These are phyloP conservation scores for Termitomyces sp. DNA, from an alignment of 768 basidiomycete genomes.

Conservation along the genomic window DNA sequence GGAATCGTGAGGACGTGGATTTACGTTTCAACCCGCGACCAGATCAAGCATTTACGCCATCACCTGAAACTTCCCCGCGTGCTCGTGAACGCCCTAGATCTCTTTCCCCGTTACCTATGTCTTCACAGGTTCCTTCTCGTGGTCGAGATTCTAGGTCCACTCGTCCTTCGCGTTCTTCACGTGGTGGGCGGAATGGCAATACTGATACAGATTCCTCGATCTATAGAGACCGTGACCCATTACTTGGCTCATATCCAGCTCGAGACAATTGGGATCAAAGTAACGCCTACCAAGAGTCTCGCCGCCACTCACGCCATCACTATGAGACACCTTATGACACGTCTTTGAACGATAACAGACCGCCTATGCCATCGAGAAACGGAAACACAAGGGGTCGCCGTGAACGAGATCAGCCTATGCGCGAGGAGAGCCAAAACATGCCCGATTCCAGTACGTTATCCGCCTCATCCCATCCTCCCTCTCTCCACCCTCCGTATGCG, in stretches of 20 bases:
- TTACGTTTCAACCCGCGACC: conserved; percentile 19
- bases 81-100: conserved; percentile 30
- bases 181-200: conserved; percentile 26
- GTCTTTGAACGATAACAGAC: conserved; percentile 22
- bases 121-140: conserved; percentile 18
- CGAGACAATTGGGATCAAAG: conserved; percentile 26
- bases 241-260: conserved; percentile 17
- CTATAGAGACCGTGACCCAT: conserved; percentile 26
- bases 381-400: conserved; percentile 28
- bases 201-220: conserved; percentile 30
- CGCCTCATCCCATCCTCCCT: conserved; percentile 44
- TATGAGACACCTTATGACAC: conserved; percentile 14
- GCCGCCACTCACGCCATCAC: conserved; percentile 12
- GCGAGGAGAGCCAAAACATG: conserved; percentile 32
- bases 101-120: conserved; percentile 22
- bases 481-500: conserved; percentile 36
- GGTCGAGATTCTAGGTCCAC: conserved; percentile 22
- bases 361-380: conserved; percentile 21
- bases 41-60: conserved; percentile 22
- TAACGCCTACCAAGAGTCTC: conserved; percentile 21
- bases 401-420: conserved; percentile 28
- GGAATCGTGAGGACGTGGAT: conserved; percentile 16
- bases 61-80: conserved; percentile 28
- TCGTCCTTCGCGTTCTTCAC: conserved; percentile 26
- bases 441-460: conserved; percentile 62